Percentiles rank a stretch among this genome's conserved stretches.
phyloP scores from a whole-genome alignment of 164 flowering plant species.

The Nymphaea thermarum region DNA sequence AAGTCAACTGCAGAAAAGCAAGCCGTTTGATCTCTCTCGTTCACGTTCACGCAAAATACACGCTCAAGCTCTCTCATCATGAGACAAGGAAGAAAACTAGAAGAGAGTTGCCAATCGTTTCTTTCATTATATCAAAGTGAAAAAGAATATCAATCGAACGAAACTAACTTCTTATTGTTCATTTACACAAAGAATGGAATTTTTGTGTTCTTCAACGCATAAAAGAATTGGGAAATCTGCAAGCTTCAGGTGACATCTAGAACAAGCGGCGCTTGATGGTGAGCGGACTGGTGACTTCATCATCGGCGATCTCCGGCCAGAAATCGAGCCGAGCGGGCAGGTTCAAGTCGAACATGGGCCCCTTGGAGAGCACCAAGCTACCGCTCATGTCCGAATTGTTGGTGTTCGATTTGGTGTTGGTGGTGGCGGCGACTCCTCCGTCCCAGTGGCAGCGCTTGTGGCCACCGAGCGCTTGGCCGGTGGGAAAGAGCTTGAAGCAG shows the following conservation, averaged over 20 bases:
- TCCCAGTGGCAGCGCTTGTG: slow-evolving; percentile 64
- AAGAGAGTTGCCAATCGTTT: background rate
- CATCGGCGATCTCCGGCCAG: slow-evolving; percentile 13
- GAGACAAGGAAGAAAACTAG: too few relatives aligned
- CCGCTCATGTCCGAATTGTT: slow-evolving; percentile 8
- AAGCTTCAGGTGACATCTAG: background rate
- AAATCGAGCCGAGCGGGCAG: slow-evolving; percentile 51
- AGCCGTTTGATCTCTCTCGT: too few relatives aligned
- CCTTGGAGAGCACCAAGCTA: slow-evolving; percentile 7
- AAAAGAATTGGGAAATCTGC: background rate
- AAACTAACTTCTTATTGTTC: background rate
- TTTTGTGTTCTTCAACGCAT: too few relatives aligned
- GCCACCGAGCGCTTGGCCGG: slow-evolving; percentile 70
- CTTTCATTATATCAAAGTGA: too few relatives aligned
- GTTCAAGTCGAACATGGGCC: slow-evolving; percentile 51
- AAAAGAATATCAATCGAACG: background rate
- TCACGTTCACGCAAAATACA: too few relatives aligned
- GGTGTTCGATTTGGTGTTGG: slow-evolving; percentile 12
- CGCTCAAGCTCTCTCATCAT: too few relatives aligned
- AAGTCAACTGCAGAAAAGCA: too few relatives aligned
- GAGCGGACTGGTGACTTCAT: slow-evolving; percentile 43
- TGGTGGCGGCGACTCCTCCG: slow-evolving; percentile 11
- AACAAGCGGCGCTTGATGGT: slow-evolving; percentile 28
- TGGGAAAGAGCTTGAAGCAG: slow-evolving; percentile 39
- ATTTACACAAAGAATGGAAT: background rate